These are phyloP conservation scores for Hanseniaspora occidentalis DNA, from an alignment of 805 yeast genomes.

Conservation along the genomic window DNA sequence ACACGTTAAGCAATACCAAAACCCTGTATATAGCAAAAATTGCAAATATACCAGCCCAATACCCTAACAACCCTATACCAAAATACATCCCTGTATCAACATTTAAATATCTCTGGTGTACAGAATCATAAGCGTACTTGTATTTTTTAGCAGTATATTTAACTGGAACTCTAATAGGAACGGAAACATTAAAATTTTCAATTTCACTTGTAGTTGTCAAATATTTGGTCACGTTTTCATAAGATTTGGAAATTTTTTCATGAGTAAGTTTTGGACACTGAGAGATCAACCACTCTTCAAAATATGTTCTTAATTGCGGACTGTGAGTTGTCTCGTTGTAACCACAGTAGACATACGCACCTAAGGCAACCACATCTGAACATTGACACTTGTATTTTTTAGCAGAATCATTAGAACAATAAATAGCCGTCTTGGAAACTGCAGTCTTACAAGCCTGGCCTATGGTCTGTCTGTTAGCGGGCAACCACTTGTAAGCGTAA, in stretches of 20 bases:
- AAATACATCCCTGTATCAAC: conserved; percentile 30
- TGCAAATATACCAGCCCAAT: conserved; percentile 35
- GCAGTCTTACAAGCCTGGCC: conserved; percentile 16
- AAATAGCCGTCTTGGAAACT: conserved; percentile 12
- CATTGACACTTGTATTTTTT: conserved; percentile 17
- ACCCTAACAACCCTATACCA: conserved; percentile 35
- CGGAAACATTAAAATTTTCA: conserved; percentile 25
- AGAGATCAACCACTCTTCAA: conserved; percentile 16
- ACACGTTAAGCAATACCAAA: conserved; percentile 19
- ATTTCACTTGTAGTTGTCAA: conserved; percentile 17
- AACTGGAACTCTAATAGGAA: conserved; percentile 13
- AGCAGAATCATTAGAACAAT: conserved; percentile 15
- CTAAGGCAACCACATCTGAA: conserved; percentile 19
- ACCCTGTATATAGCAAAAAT: conserved; percentile 25
- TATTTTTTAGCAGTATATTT: conserved; percentile 2
- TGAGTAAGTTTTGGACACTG: conserved; percentile 25
- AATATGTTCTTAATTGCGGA: conserved; percentile 6
- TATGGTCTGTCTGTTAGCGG: neutral
- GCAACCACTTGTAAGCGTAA: neutral
- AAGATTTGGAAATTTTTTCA: conserved; percentile 25
- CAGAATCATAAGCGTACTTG: neutral
- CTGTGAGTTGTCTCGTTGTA: conserved; percentile 7
- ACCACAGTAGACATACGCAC: conserved; percentile 21
- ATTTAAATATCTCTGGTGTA: conserved; percentile 2
- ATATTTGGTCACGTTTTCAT: conserved; percentile 33